These are phyloP conservation scores for Leccinellum albellum DNA, from an alignment of 768 basidiomycete species.

Conservation along the genomic window DNA sequence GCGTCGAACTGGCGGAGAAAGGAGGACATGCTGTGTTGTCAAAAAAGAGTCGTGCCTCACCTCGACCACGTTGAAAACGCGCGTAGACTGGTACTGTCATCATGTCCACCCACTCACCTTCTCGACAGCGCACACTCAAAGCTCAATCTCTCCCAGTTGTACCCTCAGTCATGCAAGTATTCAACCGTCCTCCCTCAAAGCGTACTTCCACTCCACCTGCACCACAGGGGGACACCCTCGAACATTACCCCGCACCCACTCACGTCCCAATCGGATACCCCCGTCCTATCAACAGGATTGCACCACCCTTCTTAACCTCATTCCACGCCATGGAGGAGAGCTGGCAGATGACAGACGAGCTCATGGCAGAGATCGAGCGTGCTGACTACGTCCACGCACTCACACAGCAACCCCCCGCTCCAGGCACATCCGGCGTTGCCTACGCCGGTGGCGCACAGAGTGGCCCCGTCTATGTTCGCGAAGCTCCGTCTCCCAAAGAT, in stretches of 20 bases:
- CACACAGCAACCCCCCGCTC: slow-evolving; percentile 38
- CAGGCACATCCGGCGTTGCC: slow-evolving; percentile 40
- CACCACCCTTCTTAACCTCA: slow-evolving; percentile 53
- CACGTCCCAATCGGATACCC: slow-evolving; percentile 49
- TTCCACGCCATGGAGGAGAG: slow-evolving; percentile 53
- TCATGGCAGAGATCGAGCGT: slow-evolving; percentile 68
- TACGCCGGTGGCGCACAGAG: slow-evolving; percentile 46
- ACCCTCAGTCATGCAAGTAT: slow-evolving; percentile 53
- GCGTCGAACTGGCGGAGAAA: slow-evolving; percentile 46
- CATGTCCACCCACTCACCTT: slow-evolving; percentile 58
- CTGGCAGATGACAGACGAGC: slow-evolving; percentile 67
- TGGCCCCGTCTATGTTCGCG: slow-evolving; percentile 33
- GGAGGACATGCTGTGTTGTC: not conserved
- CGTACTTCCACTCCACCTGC: slow-evolving; percentile 31
- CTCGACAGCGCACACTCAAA: slow-evolving; percentile 52
- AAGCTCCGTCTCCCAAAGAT: slow-evolving; percentile 43
- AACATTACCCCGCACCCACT: not conserved
- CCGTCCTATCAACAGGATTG: slow-evolving; percentile 58
- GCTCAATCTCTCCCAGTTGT: slow-evolving; percentile 61
- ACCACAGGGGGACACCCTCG: not conserved
- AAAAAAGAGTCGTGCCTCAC: slow-evolving; percentile 27
- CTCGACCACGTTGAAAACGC: slow-evolving; percentile 64
- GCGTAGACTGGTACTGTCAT: slow-evolving; percentile 30
- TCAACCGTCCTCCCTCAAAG: slow-evolving; percentile 36
- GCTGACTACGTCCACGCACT: slow-evolving; percentile 62